Percentiles rank a stretch among this genome's conserved stretches.
Conservation (phyloP, 441 rosid species). For the Pelargonium fulgidum region DNA sequence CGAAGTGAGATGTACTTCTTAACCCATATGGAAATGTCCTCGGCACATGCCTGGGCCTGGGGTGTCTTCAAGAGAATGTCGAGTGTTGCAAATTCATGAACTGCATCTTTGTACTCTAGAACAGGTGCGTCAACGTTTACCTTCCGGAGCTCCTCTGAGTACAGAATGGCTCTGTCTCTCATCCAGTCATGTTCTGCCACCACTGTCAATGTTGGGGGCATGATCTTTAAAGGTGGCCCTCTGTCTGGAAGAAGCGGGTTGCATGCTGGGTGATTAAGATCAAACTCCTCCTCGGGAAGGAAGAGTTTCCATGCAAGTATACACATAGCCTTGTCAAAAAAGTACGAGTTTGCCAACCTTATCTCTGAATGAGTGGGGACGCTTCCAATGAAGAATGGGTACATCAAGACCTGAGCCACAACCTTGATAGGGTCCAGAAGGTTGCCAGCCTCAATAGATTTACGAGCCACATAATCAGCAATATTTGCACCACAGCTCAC, state of each 20-base stretch:
- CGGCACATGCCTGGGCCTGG: slow-evolving; percentile 84
- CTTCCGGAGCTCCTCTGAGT: slow-evolving; percentile 81
- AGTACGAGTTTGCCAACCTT: slow-evolving; percentile 81
- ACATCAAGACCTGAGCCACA: slow-evolving; percentile 88
- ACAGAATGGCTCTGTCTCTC: slow-evolving; percentile 91
- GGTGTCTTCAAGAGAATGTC: slow-evolving; percentile 82
- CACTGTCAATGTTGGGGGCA: slow-evolving; percentile 89
- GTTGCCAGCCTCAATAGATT: slow-evolving; percentile 71
- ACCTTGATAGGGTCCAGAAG: slow-evolving; percentile 77
- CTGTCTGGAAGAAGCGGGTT: slow-evolving; percentile 76
- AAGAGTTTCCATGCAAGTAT: slow-evolving; percentile 85
- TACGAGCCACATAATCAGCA: slow-evolving; percentile 71
- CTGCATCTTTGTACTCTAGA: slow-evolving; percentile 86
- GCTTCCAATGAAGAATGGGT: slow-evolving; percentile 78
- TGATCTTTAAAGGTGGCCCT: slow-evolving; percentile 68
- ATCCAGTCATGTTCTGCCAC: slow-evolving; percentile 96
- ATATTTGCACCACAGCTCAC: slow-evolving; percentile 90
- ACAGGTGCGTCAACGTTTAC: slow-evolving; percentile 89
- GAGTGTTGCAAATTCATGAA: slow-evolving; percentile 89
- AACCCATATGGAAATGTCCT: slow-evolving; percentile 88
- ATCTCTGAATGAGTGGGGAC: slow-evolving; percentile 81
- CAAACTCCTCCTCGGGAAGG: slow-evolving; percentile 68
- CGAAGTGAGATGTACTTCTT: slow-evolving; percentile 79
- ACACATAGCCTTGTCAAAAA: slow-evolving; percentile 76
- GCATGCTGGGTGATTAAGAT: slow-evolving; percentile 75